Evolutionary conservation across 2,329 filamentous ascomycete genomes (phyloP).

Genomic region (Ceratocystis eucalypticola): DNA sequence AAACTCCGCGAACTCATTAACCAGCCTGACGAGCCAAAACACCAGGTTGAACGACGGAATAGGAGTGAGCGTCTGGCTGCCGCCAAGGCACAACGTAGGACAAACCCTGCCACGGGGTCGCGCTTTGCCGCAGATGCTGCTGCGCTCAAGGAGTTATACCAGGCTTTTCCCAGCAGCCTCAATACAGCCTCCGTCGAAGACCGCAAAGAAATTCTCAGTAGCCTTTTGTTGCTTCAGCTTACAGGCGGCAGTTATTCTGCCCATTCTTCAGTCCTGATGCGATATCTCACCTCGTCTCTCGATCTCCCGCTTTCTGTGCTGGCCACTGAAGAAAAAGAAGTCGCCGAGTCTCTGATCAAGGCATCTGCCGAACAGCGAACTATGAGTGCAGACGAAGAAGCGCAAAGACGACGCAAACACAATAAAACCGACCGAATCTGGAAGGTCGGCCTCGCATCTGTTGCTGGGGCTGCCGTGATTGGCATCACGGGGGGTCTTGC

Average conservation of each 20-base stretch:
- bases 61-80: slow-evolving; percentile 30
- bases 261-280: slow-evolving; percentile 54
- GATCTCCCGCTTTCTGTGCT: slow-evolving; percentile 48
- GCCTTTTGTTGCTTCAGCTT: slow-evolving; percentile 55
- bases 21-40: slow-evolving; percentile 28
- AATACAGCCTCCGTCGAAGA: slow-evolving; percentile 44
- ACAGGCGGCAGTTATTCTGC: slow-evolving; percentile 62
- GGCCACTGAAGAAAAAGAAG: slow-evolving; percentile 57
- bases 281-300: slow-evolving; percentile 55
- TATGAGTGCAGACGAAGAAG: slow-evolving; percentile 65
- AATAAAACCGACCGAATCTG: slow-evolving; percentile 60
- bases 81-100: slow-evolving; percentile 10
- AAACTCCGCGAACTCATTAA: slow-evolving; percentile 14
- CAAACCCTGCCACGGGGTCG: slow-evolving; percentile 27
- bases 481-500: slow-evolving; percentile 85
- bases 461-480: slow-evolving; percentile 80
- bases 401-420: slow-evolving; percentile 56
- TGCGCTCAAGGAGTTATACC: slow-evolving; percentile 38
- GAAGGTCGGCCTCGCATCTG: slow-evolving; percentile 82
- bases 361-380: slow-evolving; percentile 37
- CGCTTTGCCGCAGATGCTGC: slow-evolving; percentile 28
- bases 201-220: slow-evolving; percentile 51
- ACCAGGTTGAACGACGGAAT: slow-evolving; percentile 34
- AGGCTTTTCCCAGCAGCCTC: slow-evolving; percentile 40
- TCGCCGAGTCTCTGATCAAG: slow-evolving; percentile 61